Percentiles rank a stretch among this genome's conserved stretches.
These are phyloP conservation scores for Cordyceps cateniannulata DNA, from an alignment of 2,329 filamentous ascomycete genomes.

Conservation along the genomic window DNA sequence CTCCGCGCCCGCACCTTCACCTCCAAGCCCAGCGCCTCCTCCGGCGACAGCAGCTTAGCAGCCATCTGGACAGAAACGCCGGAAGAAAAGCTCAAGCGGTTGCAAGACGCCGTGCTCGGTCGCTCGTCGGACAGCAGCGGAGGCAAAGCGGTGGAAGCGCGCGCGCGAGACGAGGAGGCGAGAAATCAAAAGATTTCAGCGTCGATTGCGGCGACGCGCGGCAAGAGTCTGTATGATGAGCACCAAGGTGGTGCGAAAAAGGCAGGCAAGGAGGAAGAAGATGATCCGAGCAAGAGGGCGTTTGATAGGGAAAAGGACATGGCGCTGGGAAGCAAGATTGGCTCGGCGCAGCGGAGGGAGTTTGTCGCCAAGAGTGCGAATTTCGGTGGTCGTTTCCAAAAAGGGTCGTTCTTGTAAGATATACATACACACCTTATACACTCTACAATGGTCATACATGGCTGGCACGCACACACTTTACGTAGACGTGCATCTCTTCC, in stretches of 20 bases:
- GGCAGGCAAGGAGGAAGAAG: slow-evolving; percentile 54
- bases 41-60: slow-evolving; percentile 41
- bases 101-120: slow-evolving; percentile 78
- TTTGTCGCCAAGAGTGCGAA: slow-evolving; percentile 72
- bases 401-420: slow-evolving; percentile 57
- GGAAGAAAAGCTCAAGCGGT: slow-evolving; percentile 73
- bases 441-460: neutral
- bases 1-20: slow-evolving; percentile 77
- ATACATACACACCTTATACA: neutral
- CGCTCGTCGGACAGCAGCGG: slow-evolving; percentile 39
- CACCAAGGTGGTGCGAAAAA: slow-evolving; percentile 34
- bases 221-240: slow-evolving; percentile 53
- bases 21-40: slow-evolving; percentile 38
- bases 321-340: slow-evolving; percentile 66
- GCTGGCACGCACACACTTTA: neutral
- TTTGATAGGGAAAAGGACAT: slow-evolving; percentile 97
- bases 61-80: slow-evolving; percentile 89
- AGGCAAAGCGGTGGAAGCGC: slow-evolving; percentile 24
- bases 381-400: slow-evolving; percentile 75
- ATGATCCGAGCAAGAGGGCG: slow-evolving; percentile 81
- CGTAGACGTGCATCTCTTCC: neutral
- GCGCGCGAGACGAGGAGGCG: slow-evolving; percentile 53
- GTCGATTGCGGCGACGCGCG: slow-evolving; percentile 48
- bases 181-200: slow-evolving; percentile 39
- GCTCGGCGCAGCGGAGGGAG: slow-evolving; percentile 66